Evolutionary conservation across 192 early-diverging fungal genomes (phyloP).

Genomic region (Phycomyces nitens): DNA sequence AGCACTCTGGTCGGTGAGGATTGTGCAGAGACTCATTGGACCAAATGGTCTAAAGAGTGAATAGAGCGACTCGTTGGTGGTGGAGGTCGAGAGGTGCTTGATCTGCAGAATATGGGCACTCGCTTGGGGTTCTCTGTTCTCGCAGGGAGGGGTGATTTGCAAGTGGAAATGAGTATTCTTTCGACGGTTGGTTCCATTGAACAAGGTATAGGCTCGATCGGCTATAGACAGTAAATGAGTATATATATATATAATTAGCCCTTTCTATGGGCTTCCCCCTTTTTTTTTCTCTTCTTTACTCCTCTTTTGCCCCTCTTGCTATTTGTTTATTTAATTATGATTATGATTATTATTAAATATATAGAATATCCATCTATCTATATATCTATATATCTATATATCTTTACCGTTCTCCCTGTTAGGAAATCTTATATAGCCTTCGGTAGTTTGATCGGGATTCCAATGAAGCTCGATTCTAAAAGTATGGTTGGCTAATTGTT

Average conservation of each 20-base stretch:
- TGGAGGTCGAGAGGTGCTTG: slow-evolving; percentile 17
- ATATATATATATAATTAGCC: background rate
- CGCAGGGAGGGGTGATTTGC: slow-evolving; percentile 18
- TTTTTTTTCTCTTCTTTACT: background rate
- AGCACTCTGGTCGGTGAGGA: slow-evolving; percentile 13
- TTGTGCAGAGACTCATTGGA: slow-evolving; percentile 29
- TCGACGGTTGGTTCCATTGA: slow-evolving; percentile 20
- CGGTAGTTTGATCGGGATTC: background rate
- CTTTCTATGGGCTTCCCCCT: background rate
- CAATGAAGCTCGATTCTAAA: slow-evolving; percentile 13
- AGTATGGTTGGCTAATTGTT: background rate
- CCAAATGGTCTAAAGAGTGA: slow-evolving; percentile 31
- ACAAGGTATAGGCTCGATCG: slow-evolving; percentile 34
- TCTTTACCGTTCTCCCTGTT: slow-evolving; percentile 33
- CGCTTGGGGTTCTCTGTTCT: slow-evolving; percentile 8
- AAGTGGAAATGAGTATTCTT: slow-evolving; percentile 10
- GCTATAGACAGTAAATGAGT: slow-evolving; percentile 10
- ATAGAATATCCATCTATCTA: no score
- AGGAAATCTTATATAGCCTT: slow-evolving; percentile 30
- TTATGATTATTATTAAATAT: no score
- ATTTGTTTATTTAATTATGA: background rate
- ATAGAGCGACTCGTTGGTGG: slow-evolving; percentile 24
- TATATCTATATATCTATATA: no score
- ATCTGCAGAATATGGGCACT: slow-evolving; percentile 24
- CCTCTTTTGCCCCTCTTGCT: background rate